Evolutionary conservation across 345 rosid species (phyloP), one percentile per base, ranked within the genome.

Genomic region (Eucalyptus guilfoylei): DNA sequence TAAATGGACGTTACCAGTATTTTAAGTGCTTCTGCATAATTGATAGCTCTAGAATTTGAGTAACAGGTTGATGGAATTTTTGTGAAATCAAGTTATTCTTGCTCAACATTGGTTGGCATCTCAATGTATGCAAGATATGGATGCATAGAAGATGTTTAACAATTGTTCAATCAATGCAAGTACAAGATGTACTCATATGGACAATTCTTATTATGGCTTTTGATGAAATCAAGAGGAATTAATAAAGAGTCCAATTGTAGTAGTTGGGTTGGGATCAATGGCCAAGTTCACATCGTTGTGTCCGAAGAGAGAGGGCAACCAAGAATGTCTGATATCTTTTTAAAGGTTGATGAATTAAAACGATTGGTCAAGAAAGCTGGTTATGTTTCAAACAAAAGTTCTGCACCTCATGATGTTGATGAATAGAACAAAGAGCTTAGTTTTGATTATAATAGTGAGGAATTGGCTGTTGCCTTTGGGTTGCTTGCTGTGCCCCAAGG

Each of bases 391-490:
- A 98, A 97, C 90, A 92, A 89, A 92, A 95, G 90, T n/a, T 90
- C 91, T 85, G 96, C 49, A 3, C 96, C 94, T 87, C 99, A 96
- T 89, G 95, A 97, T 91, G 92, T 92, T 87, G 98, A 96, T 88
- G 94, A 90, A 86, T 95, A 96, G 91, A 94, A 93, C 14, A 96
- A 94, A 90, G 98, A 95, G 93, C 93, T 92, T 47, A 93, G 98
- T 88, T 92, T 96, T 76, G 96, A 97, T 89, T 95, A 95, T 92
- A 97, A 96, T 92, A 95, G 98, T 89, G 99, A 97, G 95, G 96
- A 96, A 89, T 49, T 97, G 91, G 97, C 95, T 45, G 87, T 94
- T 89, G 97, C 5, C 49, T 48, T 48, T 48, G 49, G 49, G 49
- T 48, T 48, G 49, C 49, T 48, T 30, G 86, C 83, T 15, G 81